Percentiles rank a stretch among this genome's conserved stretches.
phyloP scores from a whole-genome alignment of 306 rosid species.

The Erythrophleum fordii region DNA sequence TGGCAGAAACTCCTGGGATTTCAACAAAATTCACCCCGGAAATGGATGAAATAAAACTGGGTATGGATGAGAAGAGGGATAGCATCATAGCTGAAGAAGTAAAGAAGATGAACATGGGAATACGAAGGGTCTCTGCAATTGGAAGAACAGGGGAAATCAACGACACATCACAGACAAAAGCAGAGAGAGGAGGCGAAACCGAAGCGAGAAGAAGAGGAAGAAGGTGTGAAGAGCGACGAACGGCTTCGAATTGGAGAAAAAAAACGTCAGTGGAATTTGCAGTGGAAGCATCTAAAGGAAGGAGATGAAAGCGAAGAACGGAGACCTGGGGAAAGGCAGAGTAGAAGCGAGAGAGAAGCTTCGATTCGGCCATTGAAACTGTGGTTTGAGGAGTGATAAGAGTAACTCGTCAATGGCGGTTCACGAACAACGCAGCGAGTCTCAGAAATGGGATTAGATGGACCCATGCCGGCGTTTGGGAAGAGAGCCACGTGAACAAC shows the following conservation, averaged over 20 bases:
- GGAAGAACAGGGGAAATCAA: slow-evolving; percentile 48
- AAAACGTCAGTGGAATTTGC: slow-evolving; percentile 51
- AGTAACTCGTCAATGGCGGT: slow-evolving; percentile 47
- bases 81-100: slow-evolving; percentile 56
- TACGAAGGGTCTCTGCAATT: slow-evolving; percentile 23
- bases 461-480: slow-evolving; percentile 67
- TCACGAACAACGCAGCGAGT: slow-evolving; percentile 44
- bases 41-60: not conserved
- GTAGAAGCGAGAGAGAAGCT: slow-evolving; percentile 50
- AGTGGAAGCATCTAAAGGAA: not conserved
- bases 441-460: slow-evolving; percentile 58
- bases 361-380: slow-evolving; percentile 56
- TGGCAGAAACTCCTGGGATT: slow-evolving; percentile 41
- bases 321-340: slow-evolving; percentile 46
- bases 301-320: not conserved
- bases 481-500: slow-evolving; percentile 53
- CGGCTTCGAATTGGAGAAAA: slow-evolving; percentile 41
- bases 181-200: slow-evolving; percentile 54
- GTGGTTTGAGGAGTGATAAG: slow-evolving; percentile 55
- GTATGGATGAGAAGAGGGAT: slow-evolving; percentile 46
- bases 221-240: slow-evolving; percentile 54
- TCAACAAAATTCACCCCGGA: slow-evolving; percentile 27
- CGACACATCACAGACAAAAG: slow-evolving; percentile 47
- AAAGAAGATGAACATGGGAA: slow-evolving; percentile 53
- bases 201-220: slow-evolving; percentile 51